Conservation (phyloP, 352 stramenopile species). For the Phytophthora chlamydospora region DNA sequence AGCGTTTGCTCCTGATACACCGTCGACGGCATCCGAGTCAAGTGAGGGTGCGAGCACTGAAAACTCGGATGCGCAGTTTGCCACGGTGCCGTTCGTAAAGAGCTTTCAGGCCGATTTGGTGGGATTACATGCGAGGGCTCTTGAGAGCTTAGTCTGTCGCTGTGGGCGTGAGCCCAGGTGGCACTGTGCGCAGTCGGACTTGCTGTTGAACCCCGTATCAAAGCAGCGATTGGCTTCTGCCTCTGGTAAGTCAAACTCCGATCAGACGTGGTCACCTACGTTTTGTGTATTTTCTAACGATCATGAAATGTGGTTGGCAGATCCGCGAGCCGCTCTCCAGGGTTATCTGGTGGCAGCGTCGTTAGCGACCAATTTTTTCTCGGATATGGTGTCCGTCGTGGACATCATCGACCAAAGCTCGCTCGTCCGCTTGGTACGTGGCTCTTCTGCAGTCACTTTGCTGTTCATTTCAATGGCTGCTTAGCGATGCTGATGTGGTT, state of each 20-base stretch:
- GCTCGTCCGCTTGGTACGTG: slow-evolving; percentile 77
- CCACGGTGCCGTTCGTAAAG: slow-evolving; percentile 62
- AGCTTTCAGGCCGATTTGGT: slow-evolving; percentile 65
- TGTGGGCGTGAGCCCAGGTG: slow-evolving; percentile 80
- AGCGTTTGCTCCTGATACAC: slow-evolving; percentile 66
- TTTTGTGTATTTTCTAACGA: slow-evolving; percentile 5
- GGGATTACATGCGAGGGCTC: slow-evolving; percentile 51
- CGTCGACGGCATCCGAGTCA: slow-evolving; percentile 21
- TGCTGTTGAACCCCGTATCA: slow-evolving; percentile 75
- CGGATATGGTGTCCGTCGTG: slow-evolving; percentile 67
- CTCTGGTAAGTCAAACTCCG: slow-evolving; percentile 42
- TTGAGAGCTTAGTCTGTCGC: slow-evolving; percentile 58
- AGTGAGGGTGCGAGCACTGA: slow-evolving; percentile 14
- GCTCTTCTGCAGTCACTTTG: no score
- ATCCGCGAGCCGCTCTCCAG: slow-evolving; percentile 68
- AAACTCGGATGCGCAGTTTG: slow-evolving; percentile 29
- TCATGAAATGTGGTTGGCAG: slow-evolving; percentile 37
- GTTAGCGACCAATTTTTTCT: slow-evolving; percentile 85
- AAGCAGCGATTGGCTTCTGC: slow-evolving; percentile 67
- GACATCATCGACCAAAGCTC: slow-evolving; percentile 87
- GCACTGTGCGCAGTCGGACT: slow-evolving; percentile 75
- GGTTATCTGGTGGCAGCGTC: slow-evolving; percentile 79
- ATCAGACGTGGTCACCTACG: neutral
- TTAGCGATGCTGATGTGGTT: slow-evolving; percentile 16
- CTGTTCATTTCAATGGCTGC: no score